These are phyloP conservation scores for Sedum album DNA, from an alignment of 164 flowering plant species.

Conservation along the genomic window DNA sequence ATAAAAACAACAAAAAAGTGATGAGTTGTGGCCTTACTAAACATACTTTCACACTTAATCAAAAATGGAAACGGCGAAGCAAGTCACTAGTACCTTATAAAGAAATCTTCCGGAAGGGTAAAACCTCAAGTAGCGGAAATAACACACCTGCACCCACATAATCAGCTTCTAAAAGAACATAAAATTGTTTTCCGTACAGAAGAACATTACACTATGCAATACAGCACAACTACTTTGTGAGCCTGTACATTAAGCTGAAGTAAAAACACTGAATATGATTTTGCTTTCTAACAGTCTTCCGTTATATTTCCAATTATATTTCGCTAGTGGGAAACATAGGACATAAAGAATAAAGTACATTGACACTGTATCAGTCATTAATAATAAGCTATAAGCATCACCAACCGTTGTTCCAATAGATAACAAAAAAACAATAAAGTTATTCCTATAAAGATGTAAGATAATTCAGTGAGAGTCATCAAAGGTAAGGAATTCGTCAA, in stretches of 20 bases:
- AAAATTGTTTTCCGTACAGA: not conserved
- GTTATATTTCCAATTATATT: too few species aligned
- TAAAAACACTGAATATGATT: too few species aligned
- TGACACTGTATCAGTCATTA: not conserved
- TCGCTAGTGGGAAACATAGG: not conserved
- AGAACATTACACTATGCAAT: not conserved
- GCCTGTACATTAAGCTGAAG: not conserved
- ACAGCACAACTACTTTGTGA: not conserved
- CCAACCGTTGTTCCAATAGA: not conserved
- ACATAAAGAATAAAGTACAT: not conserved
- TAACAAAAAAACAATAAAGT: not conserved
- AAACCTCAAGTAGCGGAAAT: slow-evolving; percentile 29
- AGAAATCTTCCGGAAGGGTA: slow-evolving; percentile 84
- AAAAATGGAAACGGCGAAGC: not conserved
- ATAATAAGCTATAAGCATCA: not conserved
- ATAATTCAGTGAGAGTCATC: not conserved
- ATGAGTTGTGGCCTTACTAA: not conserved
- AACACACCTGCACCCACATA: not conserved
- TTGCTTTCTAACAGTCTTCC: not conserved
- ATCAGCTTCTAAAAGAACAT: not conserved
- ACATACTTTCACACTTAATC: not conserved
- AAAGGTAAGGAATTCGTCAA: not conserved
- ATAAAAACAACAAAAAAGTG: slow-evolving; percentile 1
- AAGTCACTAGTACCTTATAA: slow-evolving; percentile 57
- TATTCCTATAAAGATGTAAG: too few species aligned